phyloP scores from a whole-genome alignment of 768 basidiomycete genomes.

The Tulasnella sp. region DNA sequence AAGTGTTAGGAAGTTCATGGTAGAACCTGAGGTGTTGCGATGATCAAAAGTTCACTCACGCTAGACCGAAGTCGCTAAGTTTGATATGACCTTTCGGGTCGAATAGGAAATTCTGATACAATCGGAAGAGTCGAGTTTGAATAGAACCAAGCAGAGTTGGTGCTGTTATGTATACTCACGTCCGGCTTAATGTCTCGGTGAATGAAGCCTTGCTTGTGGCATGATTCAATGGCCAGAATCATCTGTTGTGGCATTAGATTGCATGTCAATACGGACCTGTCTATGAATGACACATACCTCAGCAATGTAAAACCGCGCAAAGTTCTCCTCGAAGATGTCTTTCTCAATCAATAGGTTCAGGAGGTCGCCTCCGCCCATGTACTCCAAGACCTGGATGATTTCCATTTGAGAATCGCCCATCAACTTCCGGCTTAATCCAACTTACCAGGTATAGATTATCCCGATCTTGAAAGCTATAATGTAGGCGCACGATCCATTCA shows the following conservation, averaged over 20 bases:
- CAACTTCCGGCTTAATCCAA: conserved; percentile 21
- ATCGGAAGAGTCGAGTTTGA: conserved; percentile 17
- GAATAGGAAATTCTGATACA: conserved; percentile 98
- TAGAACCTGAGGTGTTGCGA: not conserved
- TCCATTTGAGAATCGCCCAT: not conserved
- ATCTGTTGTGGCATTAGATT: conserved; percentile 42
- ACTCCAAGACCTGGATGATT: conserved; percentile 61
- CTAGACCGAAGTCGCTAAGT: conserved; percentile 91
- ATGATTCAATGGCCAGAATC: conserved; percentile 87
- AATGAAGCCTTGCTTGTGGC: conserved; percentile 91
- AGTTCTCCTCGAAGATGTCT: conserved; percentile 83
- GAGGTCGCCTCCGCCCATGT: conserved; percentile 94
- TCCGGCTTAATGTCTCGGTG: conserved; percentile 97
- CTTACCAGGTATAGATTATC: conserved; percentile 89
- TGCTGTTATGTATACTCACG: conserved; percentile 37
- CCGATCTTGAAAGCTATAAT: conserved; percentile 91
- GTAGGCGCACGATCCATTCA: conserved; percentile 89
- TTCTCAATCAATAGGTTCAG: conserved; percentile 90
- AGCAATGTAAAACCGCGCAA: conserved; percentile 87
- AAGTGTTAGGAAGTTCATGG: not conserved
- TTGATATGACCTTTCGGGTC: conserved; percentile 88
- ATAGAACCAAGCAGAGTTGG: conserved; percentile 5
- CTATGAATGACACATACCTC: conserved; percentile 68
- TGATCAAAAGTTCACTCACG: conserved; percentile 45
- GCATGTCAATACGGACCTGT: conserved; percentile 8